Conservation (phyloP, 1,284 basidiomycete species). For the Ustilago crameri region DNA sequence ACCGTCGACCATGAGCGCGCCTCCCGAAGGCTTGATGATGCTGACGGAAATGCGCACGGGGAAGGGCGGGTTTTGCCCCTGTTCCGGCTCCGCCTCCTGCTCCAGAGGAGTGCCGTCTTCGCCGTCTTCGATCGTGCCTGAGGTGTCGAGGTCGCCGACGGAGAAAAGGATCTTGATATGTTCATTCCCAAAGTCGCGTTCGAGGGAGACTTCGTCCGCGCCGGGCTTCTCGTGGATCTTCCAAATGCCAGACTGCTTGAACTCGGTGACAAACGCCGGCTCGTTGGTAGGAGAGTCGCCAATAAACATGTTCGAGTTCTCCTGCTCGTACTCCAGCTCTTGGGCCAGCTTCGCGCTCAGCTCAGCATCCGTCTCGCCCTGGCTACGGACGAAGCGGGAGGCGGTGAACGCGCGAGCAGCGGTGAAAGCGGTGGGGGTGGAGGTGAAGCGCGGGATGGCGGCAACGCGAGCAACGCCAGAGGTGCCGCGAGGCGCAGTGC, state of each 20-base stretch:
- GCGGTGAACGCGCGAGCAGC: conserved; percentile 17
- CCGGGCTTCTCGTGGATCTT: conserved; percentile 80
- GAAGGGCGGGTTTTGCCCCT: conserved; percentile 66
- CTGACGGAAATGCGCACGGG: conserved; percentile 82
- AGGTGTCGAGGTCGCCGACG: conserved; percentile 64
- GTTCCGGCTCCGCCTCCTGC: conserved; percentile 49
- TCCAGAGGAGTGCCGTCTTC: conserved; percentile 70
- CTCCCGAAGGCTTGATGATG: conserved; percentile 78
- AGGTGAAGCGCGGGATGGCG: not conserved
- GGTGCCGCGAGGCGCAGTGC: conserved; percentile 13
- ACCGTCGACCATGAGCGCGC: conserved; percentile 64
- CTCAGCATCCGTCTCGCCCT: conserved; percentile 75
- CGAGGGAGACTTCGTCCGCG: conserved; percentile 84
- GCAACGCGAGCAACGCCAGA: conserved; percentile 6
- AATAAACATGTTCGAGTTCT: conserved; percentile 68
- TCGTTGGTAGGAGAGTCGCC: conserved; percentile 65
- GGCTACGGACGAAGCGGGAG: conserved; percentile 11
- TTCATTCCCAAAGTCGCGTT: conserved; percentile 90
- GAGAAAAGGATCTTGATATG: conserved; percentile 68
- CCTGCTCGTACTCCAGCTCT: conserved; percentile 86
- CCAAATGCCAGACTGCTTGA: conserved; percentile 81
- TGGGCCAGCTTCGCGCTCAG: conserved; percentile 81
- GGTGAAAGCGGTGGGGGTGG: not conserved
- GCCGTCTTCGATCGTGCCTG: conserved; percentile 61
- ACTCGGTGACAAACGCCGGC: conserved; percentile 82